These are phyloP conservation scores for Aspergillus aculeatus DNA, from an alignment of 2,329 filamentous ascomycete genomes.

Conservation along the genomic window DNA sequence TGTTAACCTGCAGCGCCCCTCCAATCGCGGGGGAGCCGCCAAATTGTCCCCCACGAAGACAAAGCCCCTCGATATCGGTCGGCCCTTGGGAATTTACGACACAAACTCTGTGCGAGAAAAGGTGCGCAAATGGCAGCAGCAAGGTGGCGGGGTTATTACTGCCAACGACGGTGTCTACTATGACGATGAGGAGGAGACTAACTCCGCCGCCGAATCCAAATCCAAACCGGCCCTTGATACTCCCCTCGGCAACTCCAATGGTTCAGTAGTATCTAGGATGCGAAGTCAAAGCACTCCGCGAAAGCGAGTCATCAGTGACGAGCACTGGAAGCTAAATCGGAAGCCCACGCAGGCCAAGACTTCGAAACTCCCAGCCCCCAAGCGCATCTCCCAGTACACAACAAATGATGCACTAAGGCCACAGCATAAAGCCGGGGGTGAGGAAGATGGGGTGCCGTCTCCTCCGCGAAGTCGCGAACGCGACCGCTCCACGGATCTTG, in stretches of 20 bases:
- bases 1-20: constrained; percentile 39
- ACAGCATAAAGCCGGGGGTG: constrained; percentile 25
- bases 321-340: constrained; percentile 69
- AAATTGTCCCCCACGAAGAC: constrained; percentile 56
- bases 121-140: constrained; percentile 81
- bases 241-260: constrained; percentile 16
- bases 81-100: constrained; percentile 58
- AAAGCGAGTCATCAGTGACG: constrained; percentile 90
- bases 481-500: constrained; percentile 28
- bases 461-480: constrained; percentile 29
- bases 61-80: constrained; percentile 50
- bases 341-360: constrained; percentile 44
- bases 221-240: constrained; percentile 28
- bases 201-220: constrained; percentile 25
- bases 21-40: constrained; percentile 55
- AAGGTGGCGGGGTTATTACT: constrained; percentile 65
- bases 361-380: constrained; percentile 42
- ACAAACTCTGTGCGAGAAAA: constrained; percentile 70
- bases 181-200: constrained; percentile 51
- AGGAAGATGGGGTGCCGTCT: constrained; percentile 25
- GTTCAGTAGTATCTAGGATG: constrained; percentile 22
- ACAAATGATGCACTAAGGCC: constrained; percentile 30
- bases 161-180: constrained; percentile 60
- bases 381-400: constrained; percentile 44
- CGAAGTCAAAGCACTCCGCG: constrained; percentile 66